Evolutionary conservation across 1,284 basidiomycete genomes (phyloP).

Genomic region (Veloporphyrellus conicus): DNA sequence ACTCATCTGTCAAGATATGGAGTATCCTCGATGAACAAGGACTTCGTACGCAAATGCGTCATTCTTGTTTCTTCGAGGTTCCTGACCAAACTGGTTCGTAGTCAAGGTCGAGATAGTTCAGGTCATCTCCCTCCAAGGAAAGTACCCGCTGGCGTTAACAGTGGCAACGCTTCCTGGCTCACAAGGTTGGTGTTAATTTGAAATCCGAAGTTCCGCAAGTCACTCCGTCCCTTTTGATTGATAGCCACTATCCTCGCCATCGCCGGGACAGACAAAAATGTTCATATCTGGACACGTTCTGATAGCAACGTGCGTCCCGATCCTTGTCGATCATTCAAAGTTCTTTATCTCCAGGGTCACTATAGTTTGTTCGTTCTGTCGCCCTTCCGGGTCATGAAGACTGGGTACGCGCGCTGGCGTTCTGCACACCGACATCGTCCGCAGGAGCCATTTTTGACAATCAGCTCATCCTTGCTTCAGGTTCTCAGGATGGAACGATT

Average conservation of each 20-base stretch:
- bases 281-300: constrained; percentile 72
- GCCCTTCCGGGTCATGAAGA: constrained; percentile 87
- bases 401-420: constrained; percentile 81
- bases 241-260: constrained; percentile 73
- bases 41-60: constrained; percentile 30
- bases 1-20: constrained; percentile 76
- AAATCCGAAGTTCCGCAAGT: neutral
- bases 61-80: neutral
- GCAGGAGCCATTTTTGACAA: constrained; percentile 25
- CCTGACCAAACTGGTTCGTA: constrained; percentile 20
- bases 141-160: constrained; percentile 72
- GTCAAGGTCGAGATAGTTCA: constrained; percentile 53
- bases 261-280: constrained; percentile 68
- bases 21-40: constrained; percentile 32
- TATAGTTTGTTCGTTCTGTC: constrained; percentile 56
- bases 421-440: constrained; percentile 39
- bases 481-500: constrained; percentile 89
- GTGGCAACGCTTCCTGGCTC: constrained; percentile 63
- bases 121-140: constrained; percentile 60
- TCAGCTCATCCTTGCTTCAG: constrained; percentile 72
- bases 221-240: neutral
- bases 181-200: constrained; percentile 55
- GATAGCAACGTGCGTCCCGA: constrained; percentile 36
- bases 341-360: neutral
- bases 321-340: neutral